These are phyloP conservation scores for Pulveroboletus sp. DNA, from an alignment of 768 basidiomycete species.

Conservation along the genomic window DNA sequence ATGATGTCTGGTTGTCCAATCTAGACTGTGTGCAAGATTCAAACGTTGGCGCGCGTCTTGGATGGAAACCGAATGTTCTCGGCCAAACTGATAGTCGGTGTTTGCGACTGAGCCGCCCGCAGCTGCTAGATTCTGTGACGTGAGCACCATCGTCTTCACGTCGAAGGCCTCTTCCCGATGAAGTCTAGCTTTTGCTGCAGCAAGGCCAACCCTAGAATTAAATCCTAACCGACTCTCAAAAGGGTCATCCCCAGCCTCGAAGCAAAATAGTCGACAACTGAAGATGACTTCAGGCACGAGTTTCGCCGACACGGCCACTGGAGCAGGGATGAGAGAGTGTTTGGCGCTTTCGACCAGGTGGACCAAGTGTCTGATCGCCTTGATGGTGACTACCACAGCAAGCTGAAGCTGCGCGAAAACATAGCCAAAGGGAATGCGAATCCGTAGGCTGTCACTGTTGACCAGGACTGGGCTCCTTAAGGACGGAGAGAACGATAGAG, in stretches of 20 bases:
- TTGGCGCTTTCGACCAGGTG: slow-evolving; percentile 48
- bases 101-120: slow-evolving; percentile 34
- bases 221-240: slow-evolving; percentile 74
- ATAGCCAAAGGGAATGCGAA: slow-evolving; percentile 81
- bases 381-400: slow-evolving; percentile 62
- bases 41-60: slow-evolving; percentile 69
- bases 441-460: slow-evolving; percentile 56
- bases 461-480: slow-evolving; percentile 42
- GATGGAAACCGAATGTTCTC: slow-evolving; percentile 62
- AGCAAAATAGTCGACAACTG: slow-evolving; percentile 52
- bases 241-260: slow-evolving; percentile 81
- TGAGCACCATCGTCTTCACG: slow-evolving; percentile 70
- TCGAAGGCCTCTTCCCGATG: slow-evolving; percentile 78
- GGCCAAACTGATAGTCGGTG: slow-evolving; percentile 58
- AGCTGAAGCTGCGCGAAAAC: slow-evolving; percentile 71
- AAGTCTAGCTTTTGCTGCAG: slow-evolving; percentile 63
- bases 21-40: slow-evolving; percentile 61
- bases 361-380: slow-evolving; percentile 67
- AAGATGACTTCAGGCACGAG: slow-evolving; percentile 58
- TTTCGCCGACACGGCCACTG: slow-evolving; percentile 71
- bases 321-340: slow-evolving; percentile 53
- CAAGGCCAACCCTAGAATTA: slow-evolving; percentile 67
- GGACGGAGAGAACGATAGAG: slow-evolving; percentile 31
- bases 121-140: slow-evolving; percentile 26
- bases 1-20: slow-evolving; percentile 63